A percentile compares a stretch with the other conserved stretches of the same genome.
phyloP scores from a whole-genome alignment of 805 yeast species.

The Lipomyces starkeyi region DNA sequence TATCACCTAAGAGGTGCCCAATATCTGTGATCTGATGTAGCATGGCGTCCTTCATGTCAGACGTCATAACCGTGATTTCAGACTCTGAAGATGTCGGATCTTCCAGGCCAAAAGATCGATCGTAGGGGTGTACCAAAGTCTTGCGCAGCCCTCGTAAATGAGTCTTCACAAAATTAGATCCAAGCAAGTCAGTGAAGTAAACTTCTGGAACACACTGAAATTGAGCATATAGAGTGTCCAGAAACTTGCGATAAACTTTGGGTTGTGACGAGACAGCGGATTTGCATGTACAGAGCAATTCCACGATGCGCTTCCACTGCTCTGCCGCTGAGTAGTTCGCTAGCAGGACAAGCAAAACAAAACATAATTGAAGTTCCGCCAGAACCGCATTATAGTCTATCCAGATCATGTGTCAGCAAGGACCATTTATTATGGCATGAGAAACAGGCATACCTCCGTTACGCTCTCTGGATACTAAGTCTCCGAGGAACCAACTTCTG shows the following conservation, averaged over 20 bases:
- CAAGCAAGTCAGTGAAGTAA: slow-evolving; percentile 50
- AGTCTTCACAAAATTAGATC: slow-evolving; percentile 37
- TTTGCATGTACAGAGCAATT: slow-evolving; percentile 51
- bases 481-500: slow-evolving; percentile 62
- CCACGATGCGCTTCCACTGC: slow-evolving; percentile 66
- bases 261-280: slow-evolving; percentile 43
- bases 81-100: background rate
- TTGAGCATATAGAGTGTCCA: slow-evolving; percentile 48
- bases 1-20: slow-evolving; percentile 3
- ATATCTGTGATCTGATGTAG: slow-evolving; percentile 7
- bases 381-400: slow-evolving; percentile 47
- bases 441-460: slow-evolving; percentile 19
- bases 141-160: slow-evolving; percentile 31
- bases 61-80: background rate
- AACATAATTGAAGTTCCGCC: slow-evolving; percentile 63
- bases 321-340: slow-evolving; percentile 68
- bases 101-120: slow-evolving; percentile 2
- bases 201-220: slow-evolving; percentile 52
- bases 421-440: background rate
- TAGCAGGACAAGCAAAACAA: slow-evolving; percentile 55
- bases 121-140: slow-evolving; percentile 6
- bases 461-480: slow-evolving; percentile 44
- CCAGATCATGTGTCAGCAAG: slow-evolving; percentile 17
- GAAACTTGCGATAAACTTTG: slow-evolving; percentile 45
- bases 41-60: slow-evolving; percentile 2